These are phyloP conservation scores for Coniosporium tulheliwenetii DNA, from an alignment of 2,329 filamentous ascomycete species.

Conservation along the genomic window DNA sequence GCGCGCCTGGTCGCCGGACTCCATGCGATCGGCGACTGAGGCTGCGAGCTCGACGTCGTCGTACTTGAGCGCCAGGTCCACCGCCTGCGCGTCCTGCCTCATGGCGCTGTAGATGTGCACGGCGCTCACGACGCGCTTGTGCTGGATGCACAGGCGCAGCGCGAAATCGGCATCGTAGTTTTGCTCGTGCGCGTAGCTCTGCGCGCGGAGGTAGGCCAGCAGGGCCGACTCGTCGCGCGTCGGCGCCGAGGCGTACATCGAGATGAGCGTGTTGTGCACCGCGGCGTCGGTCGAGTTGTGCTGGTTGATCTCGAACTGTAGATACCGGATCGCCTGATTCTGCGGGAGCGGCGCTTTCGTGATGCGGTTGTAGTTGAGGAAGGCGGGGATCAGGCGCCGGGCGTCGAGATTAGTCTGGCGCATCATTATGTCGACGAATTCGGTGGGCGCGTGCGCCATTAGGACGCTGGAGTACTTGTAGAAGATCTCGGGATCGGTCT, in stretches of 20 bases:
- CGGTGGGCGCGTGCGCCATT: constrained; percentile 73
- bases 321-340: constrained; percentile 88
- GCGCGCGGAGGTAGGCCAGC: constrained; percentile 76
- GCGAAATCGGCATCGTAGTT: constrained; percentile 93
- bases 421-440: constrained; percentile 91
- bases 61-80: constrained; percentile 81
- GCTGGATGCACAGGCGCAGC: constrained; percentile 83
- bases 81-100: constrained; percentile 85
- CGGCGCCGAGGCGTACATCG: constrained; percentile 79
- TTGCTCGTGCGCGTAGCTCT: constrained; percentile 58
- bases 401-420: constrained; percentile 73
- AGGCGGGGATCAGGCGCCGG: constrained; percentile 76
- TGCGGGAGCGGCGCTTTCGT: constrained; percentile 46
- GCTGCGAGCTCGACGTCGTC: constrained; percentile 80
- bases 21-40: constrained; percentile 73
- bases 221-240: constrained; percentile 74
- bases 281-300: constrained; percentile 67
- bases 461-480: constrained; percentile 96
- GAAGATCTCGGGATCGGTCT: constrained; percentile 83
- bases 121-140: constrained; percentile 82
- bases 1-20: constrained; percentile 47
- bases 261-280: constrained; percentile 92
- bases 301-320: constrained; percentile 85
- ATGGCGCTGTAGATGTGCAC: constrained; percentile 97
- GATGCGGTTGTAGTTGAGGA: constrained; percentile 83